These are phyloP conservation scores for Jackrogersella minutella DNA, from an alignment of 495 filamentous ascomycete species.

Conservation along the genomic window DNA sequence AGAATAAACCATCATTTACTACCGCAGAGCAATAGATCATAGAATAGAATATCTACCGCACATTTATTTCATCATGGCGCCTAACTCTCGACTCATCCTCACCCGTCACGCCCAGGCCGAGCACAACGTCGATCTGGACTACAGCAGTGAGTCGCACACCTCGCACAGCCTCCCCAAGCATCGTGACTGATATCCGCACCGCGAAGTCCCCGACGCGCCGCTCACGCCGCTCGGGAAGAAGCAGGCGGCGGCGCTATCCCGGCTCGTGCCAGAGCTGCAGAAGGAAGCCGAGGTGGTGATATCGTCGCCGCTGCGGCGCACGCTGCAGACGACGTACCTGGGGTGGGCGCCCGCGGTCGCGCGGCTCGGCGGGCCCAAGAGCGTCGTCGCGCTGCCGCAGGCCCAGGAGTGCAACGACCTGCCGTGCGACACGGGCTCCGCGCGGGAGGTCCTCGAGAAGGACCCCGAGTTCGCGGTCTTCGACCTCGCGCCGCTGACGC, in stretches of 20 bases:
- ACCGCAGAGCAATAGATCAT: not conserved
- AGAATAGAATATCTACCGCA: not conserved
- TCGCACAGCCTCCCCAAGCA: not conserved
- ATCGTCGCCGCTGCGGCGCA: constrained; percentile 33
- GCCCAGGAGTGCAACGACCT: constrained; percentile 50
- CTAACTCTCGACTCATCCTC: constrained; percentile 58
- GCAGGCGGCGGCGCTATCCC: constrained; percentile 32
- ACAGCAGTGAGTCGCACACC: constrained; percentile 37
- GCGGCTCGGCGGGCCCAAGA: constrained; percentile 27
- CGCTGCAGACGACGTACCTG: constrained; percentile 33
- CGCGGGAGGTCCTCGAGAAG: constrained; percentile 25
- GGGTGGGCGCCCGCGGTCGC: constrained; percentile 32
- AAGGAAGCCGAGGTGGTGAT: constrained; percentile 24
- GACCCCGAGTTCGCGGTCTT: constrained; percentile 37
- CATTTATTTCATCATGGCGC: constrained; percentile 53
- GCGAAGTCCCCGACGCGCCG: constrained; percentile 33
- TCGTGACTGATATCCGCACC: not conserved
- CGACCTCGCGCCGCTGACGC: constrained; percentile 30
- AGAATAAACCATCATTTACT: not conserved
- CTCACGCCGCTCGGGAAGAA: constrained; percentile 34
- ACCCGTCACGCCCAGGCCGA: constrained; percentile 66
- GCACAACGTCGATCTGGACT: constrained; percentile 56
- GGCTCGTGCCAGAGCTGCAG: constrained; percentile 19
- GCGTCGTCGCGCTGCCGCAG: constrained; percentile 28
- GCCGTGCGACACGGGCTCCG: constrained; percentile 51